Conservation (phyloP, 2,329 filamentous ascomycete species). For the Fusarium tanahbumbuense region DNA sequence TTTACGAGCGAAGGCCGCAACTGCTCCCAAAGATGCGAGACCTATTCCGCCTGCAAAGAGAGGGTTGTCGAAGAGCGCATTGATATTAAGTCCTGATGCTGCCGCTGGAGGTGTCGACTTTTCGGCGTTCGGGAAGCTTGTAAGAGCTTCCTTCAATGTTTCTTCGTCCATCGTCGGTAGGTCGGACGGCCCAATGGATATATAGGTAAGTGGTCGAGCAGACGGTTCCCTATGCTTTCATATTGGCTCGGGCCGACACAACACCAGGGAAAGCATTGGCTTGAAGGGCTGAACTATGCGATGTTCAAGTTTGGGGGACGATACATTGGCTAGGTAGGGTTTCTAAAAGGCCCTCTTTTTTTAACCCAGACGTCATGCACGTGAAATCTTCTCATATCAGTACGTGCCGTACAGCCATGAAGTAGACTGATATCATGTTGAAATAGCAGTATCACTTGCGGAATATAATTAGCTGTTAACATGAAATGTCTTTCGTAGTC, state of each 20-base stretch:
- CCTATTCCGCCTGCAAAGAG: slow-evolving; percentile 82
- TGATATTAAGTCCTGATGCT: slow-evolving; percentile 59
- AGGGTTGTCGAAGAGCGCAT: slow-evolving; percentile 72
- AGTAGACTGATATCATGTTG: background rate
- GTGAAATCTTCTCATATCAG: slow-evolving; percentile 13
- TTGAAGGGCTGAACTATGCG: background rate
- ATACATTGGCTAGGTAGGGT: background rate
- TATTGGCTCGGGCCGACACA: slow-evolving; percentile 11
- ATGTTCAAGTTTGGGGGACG: background rate
- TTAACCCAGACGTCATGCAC: slow-evolving; percentile 14
- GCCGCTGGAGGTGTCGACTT: slow-evolving; percentile 49
- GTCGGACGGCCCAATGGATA: background rate
- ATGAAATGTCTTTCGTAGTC: background rate
- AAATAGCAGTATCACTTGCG: background rate
- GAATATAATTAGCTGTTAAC: background rate
- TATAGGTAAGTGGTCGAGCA: slow-evolving; percentile 25
- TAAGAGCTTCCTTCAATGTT: slow-evolving; percentile 27
- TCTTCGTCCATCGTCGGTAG: slow-evolving; percentile 35
- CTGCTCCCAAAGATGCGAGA: slow-evolving; percentile 87
- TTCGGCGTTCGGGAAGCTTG: slow-evolving; percentile 42
- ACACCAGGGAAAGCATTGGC: background rate
- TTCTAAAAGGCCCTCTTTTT: slow-evolving; percentile 30
- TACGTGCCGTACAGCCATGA: background rate
- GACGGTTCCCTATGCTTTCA: slow-evolving; percentile 3
- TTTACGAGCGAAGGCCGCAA: slow-evolving; percentile 82